Evolutionary conservation across 345 rosid genomes (phyloP).

Genomic region (Viola odorata): DNA sequence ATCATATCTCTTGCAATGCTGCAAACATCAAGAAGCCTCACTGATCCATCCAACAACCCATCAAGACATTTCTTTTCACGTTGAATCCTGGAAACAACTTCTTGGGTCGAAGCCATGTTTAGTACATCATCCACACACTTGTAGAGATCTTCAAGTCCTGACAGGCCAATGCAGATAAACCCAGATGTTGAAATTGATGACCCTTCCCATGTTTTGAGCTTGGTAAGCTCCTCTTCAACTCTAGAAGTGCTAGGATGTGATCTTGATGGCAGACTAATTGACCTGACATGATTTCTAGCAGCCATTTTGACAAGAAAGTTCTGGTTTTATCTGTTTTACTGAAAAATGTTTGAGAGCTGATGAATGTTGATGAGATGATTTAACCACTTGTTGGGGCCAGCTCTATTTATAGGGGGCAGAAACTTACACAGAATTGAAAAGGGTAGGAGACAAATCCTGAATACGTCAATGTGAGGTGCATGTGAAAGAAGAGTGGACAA

Average conservation of each 20-base stretch:
- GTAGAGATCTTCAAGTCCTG: conserved; percentile 45
- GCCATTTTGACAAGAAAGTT: too few relatives aligned
- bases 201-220: conserved; percentile 32
- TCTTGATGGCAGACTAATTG: conserved; percentile 70
- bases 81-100: conserved; percentile 32
- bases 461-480: conserved; percentile 17
- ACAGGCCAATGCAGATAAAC: conserved; percentile 31
- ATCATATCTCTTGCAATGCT: conserved; percentile 46
- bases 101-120: conserved; percentile 47
- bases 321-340: too few relatives aligned
- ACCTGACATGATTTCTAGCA: conserved; percentile 37
- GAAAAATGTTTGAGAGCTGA: too few relatives aligned
- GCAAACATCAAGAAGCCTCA: conserved; percentile 56
- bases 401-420: conserved; percentile 17
- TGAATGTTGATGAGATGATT: not conserved
- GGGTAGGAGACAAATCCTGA: not conserved
- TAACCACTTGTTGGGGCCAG: not conserved
- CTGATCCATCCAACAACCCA: conserved; percentile 52
- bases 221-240: conserved; percentile 46
- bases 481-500: conserved; percentile 20
- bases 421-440: not conserved
- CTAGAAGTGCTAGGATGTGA: conserved; percentile 51
- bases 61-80: conserved; percentile 29
- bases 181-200: conserved; percentile 26
- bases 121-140: conserved; percentile 43